Conservation (phyloP, 2,329 filamentous ascomycete species). For the Albifimbria verrucaria region DNA sequence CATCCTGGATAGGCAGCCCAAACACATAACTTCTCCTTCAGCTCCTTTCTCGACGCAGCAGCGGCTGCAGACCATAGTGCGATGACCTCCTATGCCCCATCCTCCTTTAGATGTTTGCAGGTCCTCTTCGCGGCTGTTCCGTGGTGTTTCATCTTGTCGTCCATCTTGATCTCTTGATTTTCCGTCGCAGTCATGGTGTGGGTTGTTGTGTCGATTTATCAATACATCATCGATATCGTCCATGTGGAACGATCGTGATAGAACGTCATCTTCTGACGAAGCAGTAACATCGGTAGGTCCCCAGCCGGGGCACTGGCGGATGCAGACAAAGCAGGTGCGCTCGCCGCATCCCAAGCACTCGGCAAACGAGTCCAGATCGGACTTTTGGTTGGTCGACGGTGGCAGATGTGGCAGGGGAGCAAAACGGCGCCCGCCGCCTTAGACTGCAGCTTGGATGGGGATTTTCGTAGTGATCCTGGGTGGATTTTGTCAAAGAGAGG, state of each 20-base stretch:
- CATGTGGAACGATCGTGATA: conserved; percentile 48
- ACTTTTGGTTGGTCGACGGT: conserved; percentile 62
- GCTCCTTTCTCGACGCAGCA: conserved; percentile 65
- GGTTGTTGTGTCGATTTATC: conserved; percentile 12
- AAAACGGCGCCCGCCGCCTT: conserved; percentile 27
- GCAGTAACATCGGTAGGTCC: conserved; percentile 15
- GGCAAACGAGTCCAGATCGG: conserved; percentile 63
- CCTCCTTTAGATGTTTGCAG: conserved; percentile 13
- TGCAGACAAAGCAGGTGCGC: conserved; percentile 67
- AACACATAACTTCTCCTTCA: conserved; percentile 64
- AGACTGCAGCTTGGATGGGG: not conserved
- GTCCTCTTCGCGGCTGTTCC: not conserved
- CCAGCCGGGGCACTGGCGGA: conserved; percentile 59
- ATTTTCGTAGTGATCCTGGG: not conserved
- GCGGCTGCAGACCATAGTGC: conserved; percentile 58
- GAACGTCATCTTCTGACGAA: conserved; percentile 22
- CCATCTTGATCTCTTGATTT: not conserved
- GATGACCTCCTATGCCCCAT: conserved; percentile 43
- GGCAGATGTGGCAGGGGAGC: conserved; percentile 65
- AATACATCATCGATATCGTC: conserved; percentile 39
- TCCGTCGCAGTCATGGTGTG: conserved; percentile 5
- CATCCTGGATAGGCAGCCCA: conserved; percentile 55
- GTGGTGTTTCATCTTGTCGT: not conserved
- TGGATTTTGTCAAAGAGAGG: not conserved
- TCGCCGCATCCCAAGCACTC: conserved; percentile 60